Base-by-base conservation (phyloP, 23 red algal genomes). In the Gracilaria vermiculophylla region DNA sequence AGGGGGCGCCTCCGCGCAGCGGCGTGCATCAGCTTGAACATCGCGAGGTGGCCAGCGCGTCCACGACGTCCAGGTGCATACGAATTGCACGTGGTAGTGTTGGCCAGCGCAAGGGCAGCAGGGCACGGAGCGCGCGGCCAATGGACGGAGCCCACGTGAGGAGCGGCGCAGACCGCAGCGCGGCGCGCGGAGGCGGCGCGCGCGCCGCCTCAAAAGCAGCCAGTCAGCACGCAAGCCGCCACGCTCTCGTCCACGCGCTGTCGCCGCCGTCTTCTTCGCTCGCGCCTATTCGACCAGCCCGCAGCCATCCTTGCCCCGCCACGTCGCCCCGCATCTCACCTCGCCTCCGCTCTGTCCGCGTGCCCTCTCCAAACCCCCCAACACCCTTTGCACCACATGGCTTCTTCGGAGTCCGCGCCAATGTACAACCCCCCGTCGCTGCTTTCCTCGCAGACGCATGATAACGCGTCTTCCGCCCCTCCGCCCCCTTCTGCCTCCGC, bases 201-300 rank as follows among this genome's bases (percentile, higher is more conserved):
- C 67, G 67, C 64, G 42, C 36, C 28, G 67, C 67, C 28, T 73
- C 39, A 73, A 73, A 73, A 73, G 67, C 67, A 73, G 67, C 67
- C 67, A 73, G 67, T 73, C 67, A 73, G 67, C 67, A 73, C 39
- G 67, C 67, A 25, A 73, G 67, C 42, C 67, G 42, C 39, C 67
- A 73, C 39, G 67, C 67, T 42, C 39, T 44, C 67, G 67, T 28
- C 67, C 67, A 73, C 67, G 67, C 67, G 67, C 67, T 73, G 67
- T 73, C 67, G 67, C 67, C 23, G 67, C 67, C 67, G 24, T 73
- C 67, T 73, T 73, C 67, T 29, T 73, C 67, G 67, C 67, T 48
- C 67, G 39, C 67, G 67, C 67, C 35, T 48, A 73, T 73, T 73
- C 67, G 67, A 42, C 39, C 67, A 73, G 67, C 67, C 28, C 67